A percentile compares a stretch with the other conserved stretches of the same genome.
Conservation (phyloP, 352 stramenopile genomes). For the Phytophthora palmivora region DNA sequence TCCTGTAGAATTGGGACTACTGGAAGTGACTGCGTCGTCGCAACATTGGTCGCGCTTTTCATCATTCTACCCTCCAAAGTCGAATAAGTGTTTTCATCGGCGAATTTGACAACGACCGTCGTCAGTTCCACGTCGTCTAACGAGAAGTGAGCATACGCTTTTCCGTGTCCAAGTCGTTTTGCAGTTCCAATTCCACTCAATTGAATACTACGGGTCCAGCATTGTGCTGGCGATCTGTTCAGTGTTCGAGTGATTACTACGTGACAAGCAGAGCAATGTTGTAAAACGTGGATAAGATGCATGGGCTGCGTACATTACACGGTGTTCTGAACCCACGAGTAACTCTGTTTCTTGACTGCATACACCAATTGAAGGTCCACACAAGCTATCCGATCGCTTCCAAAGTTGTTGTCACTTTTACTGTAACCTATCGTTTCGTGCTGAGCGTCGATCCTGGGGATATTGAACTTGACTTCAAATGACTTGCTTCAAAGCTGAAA, state of each 20-base stretch:
- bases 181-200: too few relatives aligned
- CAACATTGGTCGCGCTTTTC: not conserved
- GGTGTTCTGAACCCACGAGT: constrained; percentile 9
- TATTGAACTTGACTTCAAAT: constrained; percentile 23
- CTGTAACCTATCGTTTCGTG: too few relatives aligned
- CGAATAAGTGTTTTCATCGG: constrained; percentile 18
- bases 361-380: not conserved
- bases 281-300: not conserved
- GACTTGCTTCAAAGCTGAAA: not conserved
- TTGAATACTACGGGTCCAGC: not conserved
- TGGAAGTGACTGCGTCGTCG: not conserved
- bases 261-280: constrained; percentile 2
- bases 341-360: not conserved
- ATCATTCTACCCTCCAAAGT: constrained; percentile 16
- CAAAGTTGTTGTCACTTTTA: not conserved
- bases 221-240: constrained; percentile 15
- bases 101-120: constrained; percentile 7
- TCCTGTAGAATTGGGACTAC: constrained; percentile 24
- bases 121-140: constrained; percentile 5
- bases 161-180: not conserved
- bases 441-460: too few relatives aligned
- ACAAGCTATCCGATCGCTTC: not conserved
- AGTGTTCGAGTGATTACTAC: not conserved
- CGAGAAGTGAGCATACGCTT: constrained; percentile 3
- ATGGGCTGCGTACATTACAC: constrained; percentile 2